Evolutionary conservation across 306 rosid species (phyloP), one percentile per base, ranked within the genome.

Genomic region (Vigna hirtella): DNA sequence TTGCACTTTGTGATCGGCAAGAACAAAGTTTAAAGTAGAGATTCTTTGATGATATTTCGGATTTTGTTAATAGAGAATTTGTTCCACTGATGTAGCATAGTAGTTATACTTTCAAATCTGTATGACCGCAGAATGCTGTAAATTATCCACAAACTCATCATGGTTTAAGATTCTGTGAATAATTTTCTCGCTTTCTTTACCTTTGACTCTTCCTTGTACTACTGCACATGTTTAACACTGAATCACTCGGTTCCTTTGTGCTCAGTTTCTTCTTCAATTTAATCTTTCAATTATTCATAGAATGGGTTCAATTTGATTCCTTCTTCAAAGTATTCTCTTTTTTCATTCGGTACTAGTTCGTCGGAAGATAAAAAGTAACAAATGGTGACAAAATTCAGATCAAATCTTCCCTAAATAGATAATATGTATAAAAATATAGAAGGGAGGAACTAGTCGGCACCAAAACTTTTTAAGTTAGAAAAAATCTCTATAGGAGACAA

Each of bases 11-110:
- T 77, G 58, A 28, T 56, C 13, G 6, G 74, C 57, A 45, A 48
- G 74, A 51, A 50, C 58, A 53, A 48, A n/a, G 61, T 50, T 3
- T 40, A 77, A 17, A 70, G 66, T 75, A 17, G 79, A 73, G 68
- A 68, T 61, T 83, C 76, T 73, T 79, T 53, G 42, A 63, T 82
- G 12, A 9, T 75, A 38, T 79, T 75, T 74, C 16, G 16, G 74
- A 55, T 82, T 82, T 76, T 76, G 65, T 82, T 55, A 40, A 26
- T 28, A 43, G 66, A 67, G 65, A 36, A 63, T 68, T 76, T 81
- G 68, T 76, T 58, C 15, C 24, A 34, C 7, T 6, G 8, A 36
- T 36, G 66, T 43, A 5, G 65, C 57, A 49, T 43, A 6, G 66
- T 66, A 36, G 61, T 42, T 61, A 30, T 28, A 24, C 52, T 76